phyloP scores from a whole-genome alignment of 805 yeast genomes.

The Hanseniaspora mollemarum region DNA sequence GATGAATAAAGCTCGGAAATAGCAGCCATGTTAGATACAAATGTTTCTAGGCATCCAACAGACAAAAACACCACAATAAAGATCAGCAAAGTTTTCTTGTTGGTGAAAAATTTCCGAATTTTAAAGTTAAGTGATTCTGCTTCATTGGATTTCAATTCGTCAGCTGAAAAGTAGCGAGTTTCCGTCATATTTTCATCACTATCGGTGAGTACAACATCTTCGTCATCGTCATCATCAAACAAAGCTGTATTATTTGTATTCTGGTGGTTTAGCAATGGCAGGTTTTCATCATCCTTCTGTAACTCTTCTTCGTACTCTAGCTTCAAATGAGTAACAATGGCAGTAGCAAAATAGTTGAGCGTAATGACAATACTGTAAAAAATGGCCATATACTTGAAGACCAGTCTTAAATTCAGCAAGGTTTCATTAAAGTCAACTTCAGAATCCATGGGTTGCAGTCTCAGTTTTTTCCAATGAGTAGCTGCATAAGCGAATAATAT shows the following conservation, averaged over 20 bases:
- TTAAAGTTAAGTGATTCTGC: constrained; percentile 14
- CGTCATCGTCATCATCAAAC: constrained; percentile 22
- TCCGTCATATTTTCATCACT: constrained; percentile 21
- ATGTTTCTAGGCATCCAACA: constrained; percentile 78
- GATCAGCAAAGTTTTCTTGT: constrained; percentile 31
- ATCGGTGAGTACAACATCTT: constrained; percentile 17
- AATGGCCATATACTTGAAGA: constrained; percentile 42
- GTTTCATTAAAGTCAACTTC: not conserved
- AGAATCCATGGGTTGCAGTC: not conserved
- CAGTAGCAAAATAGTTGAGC: constrained; percentile 52
- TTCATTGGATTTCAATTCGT: constrained; percentile 24
- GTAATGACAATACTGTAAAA: constrained; percentile 47
- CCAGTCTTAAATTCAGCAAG: constrained; percentile 37
- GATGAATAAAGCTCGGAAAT: constrained; percentile 35
- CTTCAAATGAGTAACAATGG: constrained; percentile 45
- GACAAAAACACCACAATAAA: constrained; percentile 51
- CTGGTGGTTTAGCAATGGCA: constrained; percentile 25
- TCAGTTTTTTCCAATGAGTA: constrained; percentile 27
- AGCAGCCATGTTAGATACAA: constrained; percentile 71
- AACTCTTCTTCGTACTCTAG: constrained; percentile 6
- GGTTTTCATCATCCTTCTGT: constrained; percentile 19
- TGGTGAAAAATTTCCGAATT: constrained; percentile 16
- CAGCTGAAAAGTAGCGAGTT: constrained; percentile 17
- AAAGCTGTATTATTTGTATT: constrained; percentile 25
- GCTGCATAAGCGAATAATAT: constrained; percentile 54